phyloP scores from a whole-genome alignment of 169 alveolate species.

The Eimeria tenella region DNA sequence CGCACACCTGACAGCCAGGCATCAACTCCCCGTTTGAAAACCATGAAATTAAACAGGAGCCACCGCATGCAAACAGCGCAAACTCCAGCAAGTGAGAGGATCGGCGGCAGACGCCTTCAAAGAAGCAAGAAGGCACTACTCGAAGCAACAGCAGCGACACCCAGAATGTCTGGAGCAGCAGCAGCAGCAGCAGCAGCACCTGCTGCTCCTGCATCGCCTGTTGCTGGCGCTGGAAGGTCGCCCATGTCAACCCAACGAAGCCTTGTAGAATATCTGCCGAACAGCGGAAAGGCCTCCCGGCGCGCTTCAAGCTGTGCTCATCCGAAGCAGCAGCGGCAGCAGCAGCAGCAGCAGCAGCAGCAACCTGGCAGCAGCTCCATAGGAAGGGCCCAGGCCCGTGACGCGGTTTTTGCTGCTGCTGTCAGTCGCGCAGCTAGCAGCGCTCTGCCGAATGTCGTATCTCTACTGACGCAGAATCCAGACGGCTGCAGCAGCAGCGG shows the following conservation, averaged over 20 bases:
- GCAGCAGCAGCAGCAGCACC: slow-evolving; percentile 39
- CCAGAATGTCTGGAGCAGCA: slow-evolving; percentile 1
- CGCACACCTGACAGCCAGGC: slow-evolving; percentile 51
- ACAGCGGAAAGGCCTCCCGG: slow-evolving; percentile 1
- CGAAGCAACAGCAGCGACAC: not conserved
- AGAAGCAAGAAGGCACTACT: too few relatives aligned
- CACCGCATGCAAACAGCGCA: not conserved
- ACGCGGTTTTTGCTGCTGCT: slow-evolving; percentile 16
- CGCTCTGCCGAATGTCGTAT: slow-evolving; percentile 16
- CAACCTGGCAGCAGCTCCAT: not conserved
- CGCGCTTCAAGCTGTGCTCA: not conserved
- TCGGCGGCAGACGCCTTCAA: too few relatives aligned
- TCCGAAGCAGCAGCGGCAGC: slow-evolving; percentile 3
- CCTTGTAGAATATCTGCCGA: slow-evolving; percentile 44
- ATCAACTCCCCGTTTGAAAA: slow-evolving; percentile 38
- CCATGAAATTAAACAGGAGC: not conserved
- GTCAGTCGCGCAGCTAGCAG: slow-evolving; percentile 14
- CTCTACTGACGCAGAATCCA: slow-evolving; percentile 47
- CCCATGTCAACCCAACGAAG: slow-evolving; percentile 43
- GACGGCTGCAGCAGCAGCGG: slow-evolving; percentile 7
- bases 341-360: not conserved
- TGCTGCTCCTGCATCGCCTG: slow-evolving; percentile 34
- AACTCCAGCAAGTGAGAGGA: too few relatives aligned
- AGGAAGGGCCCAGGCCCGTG: not conserved
- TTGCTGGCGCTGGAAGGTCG: not conserved